These are phyloP conservation scores for Castanea sativa DNA, from an alignment of 306 rosid genomes.

Conservation along the genomic window DNA sequence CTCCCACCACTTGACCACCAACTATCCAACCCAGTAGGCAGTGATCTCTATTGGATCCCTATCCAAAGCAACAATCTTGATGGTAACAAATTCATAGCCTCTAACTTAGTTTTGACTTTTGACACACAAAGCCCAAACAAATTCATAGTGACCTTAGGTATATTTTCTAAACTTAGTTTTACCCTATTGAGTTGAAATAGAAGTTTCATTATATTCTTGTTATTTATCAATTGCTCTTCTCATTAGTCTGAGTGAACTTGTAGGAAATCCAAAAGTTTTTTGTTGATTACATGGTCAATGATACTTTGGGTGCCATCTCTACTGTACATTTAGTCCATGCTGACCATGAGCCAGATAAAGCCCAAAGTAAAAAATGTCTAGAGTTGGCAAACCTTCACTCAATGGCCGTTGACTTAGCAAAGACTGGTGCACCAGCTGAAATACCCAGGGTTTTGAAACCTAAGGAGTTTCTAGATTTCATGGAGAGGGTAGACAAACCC, in stretches of 20 bases:
- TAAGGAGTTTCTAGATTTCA: slow-evolving; percentile 77
- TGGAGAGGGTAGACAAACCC: slow-evolving; percentile 77
- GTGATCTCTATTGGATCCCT: too few relatives aligned
- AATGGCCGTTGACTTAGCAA: slow-evolving; percentile 97
- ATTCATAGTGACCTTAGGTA: slow-evolving; percentile 91
- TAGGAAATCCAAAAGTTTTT: slow-evolving; percentile 91
- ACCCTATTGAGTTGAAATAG: not conserved
- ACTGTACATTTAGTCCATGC: slow-evolving; percentile 90
- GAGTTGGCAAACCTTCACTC: slow-evolving; percentile 82
- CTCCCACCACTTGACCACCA: too few relatives aligned
- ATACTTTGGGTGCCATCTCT: slow-evolving; percentile 88
- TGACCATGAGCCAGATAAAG: slow-evolving; percentile 74
- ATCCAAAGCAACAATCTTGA: too few relatives aligned
- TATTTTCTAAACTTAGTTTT: slow-evolving; percentile 2
- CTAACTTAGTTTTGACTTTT: too few relatives aligned
- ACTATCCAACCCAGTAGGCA: too few relatives aligned
- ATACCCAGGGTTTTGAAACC: slow-evolving; percentile 76
- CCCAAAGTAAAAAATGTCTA: slow-evolving; percentile 64
- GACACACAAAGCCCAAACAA: too few relatives aligned
- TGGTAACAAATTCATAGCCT: too few relatives aligned
- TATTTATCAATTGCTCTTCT: slow-evolving; percentile 16
- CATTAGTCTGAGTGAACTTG: slow-evolving; percentile 4
- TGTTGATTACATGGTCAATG: slow-evolving; percentile 90
- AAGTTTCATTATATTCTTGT: not conserved
- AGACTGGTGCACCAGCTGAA: slow-evolving; percentile 95